Base-by-base conservation (phyloP, 306 rosid genomes). In the Sindora glabra region DNA sequence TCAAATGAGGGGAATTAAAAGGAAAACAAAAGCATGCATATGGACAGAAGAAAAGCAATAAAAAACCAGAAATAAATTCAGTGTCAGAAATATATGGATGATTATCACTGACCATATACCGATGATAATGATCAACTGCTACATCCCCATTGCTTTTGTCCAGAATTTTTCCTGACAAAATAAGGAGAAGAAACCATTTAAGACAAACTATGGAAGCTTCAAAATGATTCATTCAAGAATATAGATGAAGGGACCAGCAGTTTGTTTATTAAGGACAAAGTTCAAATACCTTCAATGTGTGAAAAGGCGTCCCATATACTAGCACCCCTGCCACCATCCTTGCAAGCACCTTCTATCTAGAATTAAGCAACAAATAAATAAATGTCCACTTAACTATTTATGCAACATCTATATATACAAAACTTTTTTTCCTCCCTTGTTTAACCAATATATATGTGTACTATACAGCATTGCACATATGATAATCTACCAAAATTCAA, bases 61-160 rank as follows among this genome's bases (percentile, higher is more conserved):
- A 42, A 48, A 10, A 48, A 33, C 57, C 3, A 55, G 25, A 18
- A 45, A 14, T 58, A 63, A 42, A 24, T 32, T 4, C 16, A 54
- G 54, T 7, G 6, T 49, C 19, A 30, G 21, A 32, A 34, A 52
- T 37, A 27, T 14, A 5, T 37, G 15, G 30, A 24, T 24, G 19
- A 40, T 75, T 33, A 60, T 21, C 40, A 67, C 86, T 57, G 65
- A 87, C 98, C 98, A 77, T 77, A 64, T 81, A 91, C 37, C 77
- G 84, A 69, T 91, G 92, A 76, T 85, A 91, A 61, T 91, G 98
- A 69, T 88, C 95, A 65, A 87, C 95, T 44, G 98, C 95, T 50
- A 75, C 83, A 63, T 91, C 95, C 4, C 95, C 96, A 64, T 81
- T 91, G 81, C 98, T 70, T 62, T 67, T 71, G 64, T 91, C 96